Evolutionary conservation across 177 flowering plant species (phyloP).

Genomic region (Telopea speciosissima): DNA sequence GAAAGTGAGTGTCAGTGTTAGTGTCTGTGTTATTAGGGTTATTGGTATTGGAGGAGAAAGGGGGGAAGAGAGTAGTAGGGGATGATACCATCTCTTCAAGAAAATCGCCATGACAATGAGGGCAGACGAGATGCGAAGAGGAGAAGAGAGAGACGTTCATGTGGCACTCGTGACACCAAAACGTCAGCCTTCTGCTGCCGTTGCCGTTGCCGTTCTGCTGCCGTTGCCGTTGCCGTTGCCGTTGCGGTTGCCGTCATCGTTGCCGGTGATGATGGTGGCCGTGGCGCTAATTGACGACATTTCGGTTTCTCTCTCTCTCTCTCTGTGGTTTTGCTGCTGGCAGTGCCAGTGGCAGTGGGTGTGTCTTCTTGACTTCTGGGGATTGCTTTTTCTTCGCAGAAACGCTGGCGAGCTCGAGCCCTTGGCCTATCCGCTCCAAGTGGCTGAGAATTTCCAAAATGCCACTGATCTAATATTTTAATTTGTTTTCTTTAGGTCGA

Average conservation of each 20-base stretch:
- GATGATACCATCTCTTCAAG: constrained; percentile 46
- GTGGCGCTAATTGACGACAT: constrained; percentile 20
- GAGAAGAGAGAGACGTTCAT: constrained; percentile 43
- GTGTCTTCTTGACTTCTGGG: not conserved
- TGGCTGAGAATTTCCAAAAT: constrained; percentile 29
- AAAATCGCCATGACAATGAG: constrained; percentile 46
- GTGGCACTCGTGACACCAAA: constrained; percentile 67
- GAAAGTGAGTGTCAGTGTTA: constrained; percentile 6
- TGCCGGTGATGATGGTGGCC: not conserved
- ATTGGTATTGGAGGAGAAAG: constrained; percentile 3
- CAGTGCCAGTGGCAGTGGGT: too few species aligned
- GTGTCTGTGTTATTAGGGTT: constrained; percentile 13
- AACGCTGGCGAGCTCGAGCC: constrained; percentile 24
- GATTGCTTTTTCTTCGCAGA: constrained; percentile 4
- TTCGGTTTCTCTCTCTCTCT: constrained; percentile 2
- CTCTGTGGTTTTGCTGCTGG: too few species aligned
- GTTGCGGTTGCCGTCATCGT: not conserved
- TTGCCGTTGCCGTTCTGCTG: not conserved
- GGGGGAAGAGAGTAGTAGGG: not conserved
- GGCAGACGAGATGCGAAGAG: constrained; percentile 36
- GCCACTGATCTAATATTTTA: constrained; percentile 29
- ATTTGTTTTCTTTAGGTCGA: too few species aligned
- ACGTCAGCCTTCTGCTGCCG: constrained; percentile 17
- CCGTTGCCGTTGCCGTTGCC: not conserved
- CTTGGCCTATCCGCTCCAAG: constrained; percentile 49